phyloP scores from a whole-genome alignment of 371 early-diverging fungal genomes.

The Mucor plumbeus region DNA sequence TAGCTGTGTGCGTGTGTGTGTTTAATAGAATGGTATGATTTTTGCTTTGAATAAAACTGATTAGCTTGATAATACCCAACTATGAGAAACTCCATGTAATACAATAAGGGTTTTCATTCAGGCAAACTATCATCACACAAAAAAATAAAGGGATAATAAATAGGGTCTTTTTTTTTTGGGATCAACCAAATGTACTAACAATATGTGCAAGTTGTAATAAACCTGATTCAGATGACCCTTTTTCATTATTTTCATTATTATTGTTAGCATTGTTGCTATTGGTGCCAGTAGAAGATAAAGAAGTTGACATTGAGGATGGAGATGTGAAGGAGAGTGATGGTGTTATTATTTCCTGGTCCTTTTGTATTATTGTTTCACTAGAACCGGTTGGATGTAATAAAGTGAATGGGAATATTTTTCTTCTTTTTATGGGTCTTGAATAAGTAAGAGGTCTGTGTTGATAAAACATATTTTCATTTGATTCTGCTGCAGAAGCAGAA shows the following conservation, averaged over 20 bases:
- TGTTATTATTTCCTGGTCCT: not conserved
- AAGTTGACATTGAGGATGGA: not conserved
- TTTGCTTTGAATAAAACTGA: not conserved
- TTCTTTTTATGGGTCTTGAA: not conserved
- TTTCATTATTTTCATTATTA: conserved; percentile 7
- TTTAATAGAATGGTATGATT: not conserved
- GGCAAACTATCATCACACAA: conserved; percentile 9
- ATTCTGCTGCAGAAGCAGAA: not conserved
- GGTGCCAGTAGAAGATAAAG: not conserved
- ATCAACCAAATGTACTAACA: conserved; percentile 52
- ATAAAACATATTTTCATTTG: conserved; percentile 16
- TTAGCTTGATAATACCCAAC: not conserved
- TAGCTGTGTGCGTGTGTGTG: not conserved
- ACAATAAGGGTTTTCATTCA: conserved; percentile 7
- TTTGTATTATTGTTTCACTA: not conserved
- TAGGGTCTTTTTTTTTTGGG: conserved; percentile 1
- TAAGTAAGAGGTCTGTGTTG: conserved; percentile 22
- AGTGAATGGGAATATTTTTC: conserved; percentile 19
- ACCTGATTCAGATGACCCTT: conserved; percentile 21
- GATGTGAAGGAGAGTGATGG: not conserved
- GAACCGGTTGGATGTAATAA: conserved; percentile 26
- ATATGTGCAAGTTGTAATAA: conserved; percentile 46
- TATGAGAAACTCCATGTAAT: not conserved
- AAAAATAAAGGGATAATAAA: conserved; percentile 11
- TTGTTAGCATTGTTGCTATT: not conserved